Conservation (phyloP, 164 flowering plant genomes). For the Taxillus chinensis region DNA sequence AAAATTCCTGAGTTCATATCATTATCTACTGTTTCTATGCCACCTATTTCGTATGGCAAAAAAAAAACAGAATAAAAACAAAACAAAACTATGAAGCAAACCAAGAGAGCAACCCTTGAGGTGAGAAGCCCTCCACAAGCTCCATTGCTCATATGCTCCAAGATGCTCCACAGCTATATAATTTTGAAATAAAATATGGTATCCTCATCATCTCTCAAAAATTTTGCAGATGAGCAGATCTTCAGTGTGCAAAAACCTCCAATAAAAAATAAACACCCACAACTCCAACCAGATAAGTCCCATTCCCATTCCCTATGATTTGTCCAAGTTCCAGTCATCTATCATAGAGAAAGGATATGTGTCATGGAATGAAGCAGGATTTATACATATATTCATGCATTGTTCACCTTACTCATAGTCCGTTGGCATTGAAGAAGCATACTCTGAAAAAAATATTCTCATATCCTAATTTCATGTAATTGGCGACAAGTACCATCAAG, state of each 20-base stretch:
- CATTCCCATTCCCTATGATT: constrained; percentile 86
- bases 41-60: constrained; percentile 16
- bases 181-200: constrained; percentile 50
- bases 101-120: constrained; percentile 90
- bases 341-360: constrained; percentile 82
- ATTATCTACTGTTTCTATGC: constrained; percentile 8
- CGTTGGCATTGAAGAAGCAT: constrained; percentile 25
- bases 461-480: no score
- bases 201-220: constrained; percentile 57
- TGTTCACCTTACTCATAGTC: constrained; percentile 43
- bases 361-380: constrained; percentile 57
- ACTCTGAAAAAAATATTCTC: constrained; percentile 6
- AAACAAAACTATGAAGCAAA: constrained; percentile 74
- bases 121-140: constrained; percentile 90
- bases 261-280: constrained; percentile 45
- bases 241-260: constrained; percentile 68
- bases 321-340: constrained; percentile 96
- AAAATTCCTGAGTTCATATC: not conserved
- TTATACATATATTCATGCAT: constrained; percentile 36
- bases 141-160: constrained; percentile 94
- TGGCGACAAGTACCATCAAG: no score
- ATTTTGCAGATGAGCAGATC: constrained; percentile 49
- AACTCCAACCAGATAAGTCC: constrained; percentile 66
- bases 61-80: constrained; percentile 26
- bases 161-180: constrained; percentile 78